Evolutionary conservation across 2,329 filamentous ascomycete genomes (phyloP), one percentile per base, ranked within the genome.

Genomic region (Lasiodiplodia sp.): DNA sequence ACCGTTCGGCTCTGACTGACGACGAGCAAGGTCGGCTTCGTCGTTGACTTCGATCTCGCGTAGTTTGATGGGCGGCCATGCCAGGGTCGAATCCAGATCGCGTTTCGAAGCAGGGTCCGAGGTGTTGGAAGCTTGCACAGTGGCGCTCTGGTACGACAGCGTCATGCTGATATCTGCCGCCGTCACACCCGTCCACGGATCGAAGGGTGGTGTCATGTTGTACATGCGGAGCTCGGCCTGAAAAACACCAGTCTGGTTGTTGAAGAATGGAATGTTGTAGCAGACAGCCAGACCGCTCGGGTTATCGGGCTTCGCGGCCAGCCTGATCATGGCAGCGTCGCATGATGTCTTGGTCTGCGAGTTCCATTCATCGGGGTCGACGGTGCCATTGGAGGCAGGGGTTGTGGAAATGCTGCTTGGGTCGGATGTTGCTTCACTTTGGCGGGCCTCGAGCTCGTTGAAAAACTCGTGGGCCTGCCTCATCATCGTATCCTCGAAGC

Each of bases 221-320:
- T 89, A 96, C 69, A 96, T 82, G 66, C 92, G 86, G 63, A 96
- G 79, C 76, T 96, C 92, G 37, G 92, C 92, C 78, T 92, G 87
- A 77, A 96, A 96, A 18, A 88, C 82, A 37, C 92, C 92, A 0
- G 87, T 89, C 4, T 79, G 79, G 73, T 87, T 88, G 80, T 95
- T 86, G 68, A 93, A 85, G 49, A 87, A 88, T 0, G 90, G 89
- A 28, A 96, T 80, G 77, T 96, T 96, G 82, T 95, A 96, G 85
- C 93, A 96, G 58, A 92, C 87, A 69, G 90, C 91, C 58, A 93
- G 87, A 63, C 93, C 93, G 11, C 91, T 91, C 5, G 91, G 91
- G 72, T 94, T 95, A 28, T 87, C 86, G 52, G 89, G 87, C 69
- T 85, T 82, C 12, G 80, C 81, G 16, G 83, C 82, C 60, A 93